Conservation (phyloP, 2,329 filamentous ascomycete genomes). For the Pseudogymnoascus sp. region DNA sequence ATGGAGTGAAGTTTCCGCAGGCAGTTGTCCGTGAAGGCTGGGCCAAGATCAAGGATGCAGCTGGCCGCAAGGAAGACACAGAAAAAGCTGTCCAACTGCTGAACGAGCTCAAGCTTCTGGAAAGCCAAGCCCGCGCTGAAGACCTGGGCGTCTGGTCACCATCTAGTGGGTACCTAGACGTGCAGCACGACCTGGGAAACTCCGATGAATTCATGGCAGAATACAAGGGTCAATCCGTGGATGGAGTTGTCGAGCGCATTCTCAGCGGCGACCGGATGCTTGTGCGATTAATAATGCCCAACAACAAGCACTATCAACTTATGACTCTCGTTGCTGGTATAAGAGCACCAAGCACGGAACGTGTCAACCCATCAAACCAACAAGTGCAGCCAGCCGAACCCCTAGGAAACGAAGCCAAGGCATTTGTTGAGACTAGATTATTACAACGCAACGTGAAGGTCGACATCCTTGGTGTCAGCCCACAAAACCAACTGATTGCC, state of each 20-base stretch:
- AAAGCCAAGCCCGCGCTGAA: constrained; percentile 69
- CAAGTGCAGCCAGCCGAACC: constrained; percentile 80
- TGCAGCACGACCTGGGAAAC: constrained; percentile 72
- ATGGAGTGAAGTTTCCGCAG: constrained; percentile 72
- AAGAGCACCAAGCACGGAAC: constrained; percentile 80
- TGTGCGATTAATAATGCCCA: constrained; percentile 69
- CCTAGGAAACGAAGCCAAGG: constrained; percentile 78
- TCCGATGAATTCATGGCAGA: constrained; percentile 67
- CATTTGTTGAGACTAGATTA: constrained; percentile 78
- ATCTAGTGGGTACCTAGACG: constrained; percentile 58
- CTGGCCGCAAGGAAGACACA: constrained; percentile 80
- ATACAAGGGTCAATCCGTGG: constrained; percentile 77
- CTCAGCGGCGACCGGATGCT: constrained; percentile 86
- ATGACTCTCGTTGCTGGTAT: constrained; percentile 86
- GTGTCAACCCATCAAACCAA: constrained; percentile 59
- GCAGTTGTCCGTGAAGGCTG: constrained; percentile 80
- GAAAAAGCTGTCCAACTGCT: constrained; percentile 65
- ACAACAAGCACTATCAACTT: constrained; percentile 74
- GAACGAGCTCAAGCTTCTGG: constrained; percentile 68
- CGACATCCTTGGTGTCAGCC: constrained; percentile 76
- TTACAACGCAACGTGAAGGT: constrained; percentile 80
- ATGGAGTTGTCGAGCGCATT: constrained; percentile 83
- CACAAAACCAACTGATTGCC: constrained; percentile 86
- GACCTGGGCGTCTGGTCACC: constrained; percentile 75
- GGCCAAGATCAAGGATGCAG: constrained; percentile 89